Conservation (phyloP, 192 early-diverging fungal species). For the Podochytrium sp. region DNA sequence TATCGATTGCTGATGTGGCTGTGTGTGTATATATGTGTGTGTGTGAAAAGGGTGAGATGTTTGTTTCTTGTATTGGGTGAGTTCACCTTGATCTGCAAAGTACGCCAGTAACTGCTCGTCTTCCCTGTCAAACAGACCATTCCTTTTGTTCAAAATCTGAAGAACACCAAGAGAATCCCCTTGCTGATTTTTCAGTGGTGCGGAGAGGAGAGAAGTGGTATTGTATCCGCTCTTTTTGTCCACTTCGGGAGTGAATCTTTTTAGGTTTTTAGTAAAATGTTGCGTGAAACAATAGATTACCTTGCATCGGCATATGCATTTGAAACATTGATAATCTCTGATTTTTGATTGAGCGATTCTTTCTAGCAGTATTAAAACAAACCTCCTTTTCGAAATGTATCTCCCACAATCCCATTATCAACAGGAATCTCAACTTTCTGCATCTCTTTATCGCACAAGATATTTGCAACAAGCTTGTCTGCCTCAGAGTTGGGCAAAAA, state of each 20-base stretch:
- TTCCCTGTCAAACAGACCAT: background rate
- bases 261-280: background rate
- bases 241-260: conserved; percentile 9
- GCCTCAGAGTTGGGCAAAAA: conserved; percentile 7
- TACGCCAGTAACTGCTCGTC: conserved; percentile 3
- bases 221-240: conserved; percentile 28
- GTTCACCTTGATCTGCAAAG: conserved; percentile 21
- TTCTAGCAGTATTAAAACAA: background rate
- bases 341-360: background rate
- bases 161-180: conserved; percentile 13
- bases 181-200: background rate
- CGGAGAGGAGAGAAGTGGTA: conserved; percentile 11
- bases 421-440: background rate
- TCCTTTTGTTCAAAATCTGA: conserved; percentile 28
- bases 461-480: background rate
- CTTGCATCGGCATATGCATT: background rate
- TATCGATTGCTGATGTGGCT: too few relatives aligned
- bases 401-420: conserved; percentile 9
- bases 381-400: conserved; percentile 22
- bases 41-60: too few relatives aligned
- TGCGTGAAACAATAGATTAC: too few relatives aligned
- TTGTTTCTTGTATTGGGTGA: background rate
- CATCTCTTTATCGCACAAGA: background rate
- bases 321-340: conserved; percentile 19
- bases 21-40: too few relatives aligned